Evolutionary conservation across 768 basidiomycete species (phyloP).

Genomic region (Daedalea quercina): DNA sequence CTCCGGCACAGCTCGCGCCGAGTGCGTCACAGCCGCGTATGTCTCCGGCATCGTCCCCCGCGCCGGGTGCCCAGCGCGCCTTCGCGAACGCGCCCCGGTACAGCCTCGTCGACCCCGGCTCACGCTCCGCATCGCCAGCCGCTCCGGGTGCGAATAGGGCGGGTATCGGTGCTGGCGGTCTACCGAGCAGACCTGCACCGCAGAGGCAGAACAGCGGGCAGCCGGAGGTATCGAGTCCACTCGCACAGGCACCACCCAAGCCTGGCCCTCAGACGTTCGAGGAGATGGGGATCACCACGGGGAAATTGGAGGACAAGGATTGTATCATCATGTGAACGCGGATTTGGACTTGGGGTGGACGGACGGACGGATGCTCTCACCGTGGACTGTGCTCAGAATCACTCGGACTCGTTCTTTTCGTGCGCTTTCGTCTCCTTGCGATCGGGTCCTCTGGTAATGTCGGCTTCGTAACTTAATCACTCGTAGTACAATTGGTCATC

Average conservation of each 20-base stretch:
- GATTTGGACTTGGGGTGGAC: not conserved
- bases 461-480: not conserved
- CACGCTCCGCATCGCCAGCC: slow-evolving; percentile 8
- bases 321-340: slow-evolving; percentile 76
- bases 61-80: not conserved
- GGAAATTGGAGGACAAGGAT: slow-evolving; percentile 73
- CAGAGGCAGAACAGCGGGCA: not conserved
- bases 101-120: slow-evolving; percentile 38
- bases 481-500: not conserved
- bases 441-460: not conserved
- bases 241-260: not conserved
- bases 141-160: not conserved
- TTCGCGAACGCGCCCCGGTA: slow-evolving; percentile 33
- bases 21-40: not conserved
- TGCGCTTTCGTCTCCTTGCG: not conserved
- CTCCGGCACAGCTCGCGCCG: not conserved
- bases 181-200: not conserved
- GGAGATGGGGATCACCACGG: slow-evolving; percentile 87
- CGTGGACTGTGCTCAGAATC: too few relatives aligned
- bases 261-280: slow-evolving; percentile 73
- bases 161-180: not conserved
- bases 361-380: too few relatives aligned
- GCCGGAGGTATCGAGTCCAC: not conserved
- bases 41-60: not conserved
- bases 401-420: too few relatives aligned